These are phyloP conservation scores for Monotropa hypopitys DNA, from an alignment of 179 eudicot genomes.

Conservation along the genomic window DNA sequence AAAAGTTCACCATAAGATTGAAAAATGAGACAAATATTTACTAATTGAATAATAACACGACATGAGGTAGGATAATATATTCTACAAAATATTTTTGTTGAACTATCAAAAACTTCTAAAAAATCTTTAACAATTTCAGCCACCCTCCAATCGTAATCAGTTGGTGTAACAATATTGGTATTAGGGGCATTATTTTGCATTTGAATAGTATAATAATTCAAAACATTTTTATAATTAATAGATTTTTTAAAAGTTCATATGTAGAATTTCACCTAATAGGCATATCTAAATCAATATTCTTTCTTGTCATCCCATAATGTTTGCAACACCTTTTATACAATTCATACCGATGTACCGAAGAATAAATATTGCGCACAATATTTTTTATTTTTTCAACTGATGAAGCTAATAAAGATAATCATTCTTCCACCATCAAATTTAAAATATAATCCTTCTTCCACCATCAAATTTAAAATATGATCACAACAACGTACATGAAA, in stretches of 20 bases:
- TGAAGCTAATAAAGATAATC: background rate
- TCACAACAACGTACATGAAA: background rate
- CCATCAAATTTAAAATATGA: background rate
- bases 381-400: background rate
- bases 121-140: background rate
- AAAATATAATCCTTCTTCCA: no score
- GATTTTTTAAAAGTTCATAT: background rate
- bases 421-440: background rate
- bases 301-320: background rate
- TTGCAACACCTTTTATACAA: background rate
- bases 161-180: background rate
- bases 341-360: background rate
- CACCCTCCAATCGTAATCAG: background rate
- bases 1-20: background rate
- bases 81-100: no score
- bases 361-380: background rate
- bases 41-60: no score
- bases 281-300: background rate
- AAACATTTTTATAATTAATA: background rate
- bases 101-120: background rate
- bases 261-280: background rate
- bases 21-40: no score
- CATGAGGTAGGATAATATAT: no score
- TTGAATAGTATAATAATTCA: background rate
- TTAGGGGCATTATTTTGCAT: background rate